Evolutionary conservation across 2,329 filamentous ascomycete species (phyloP).

Genomic region (Stemphylium vesicarium): DNA sequence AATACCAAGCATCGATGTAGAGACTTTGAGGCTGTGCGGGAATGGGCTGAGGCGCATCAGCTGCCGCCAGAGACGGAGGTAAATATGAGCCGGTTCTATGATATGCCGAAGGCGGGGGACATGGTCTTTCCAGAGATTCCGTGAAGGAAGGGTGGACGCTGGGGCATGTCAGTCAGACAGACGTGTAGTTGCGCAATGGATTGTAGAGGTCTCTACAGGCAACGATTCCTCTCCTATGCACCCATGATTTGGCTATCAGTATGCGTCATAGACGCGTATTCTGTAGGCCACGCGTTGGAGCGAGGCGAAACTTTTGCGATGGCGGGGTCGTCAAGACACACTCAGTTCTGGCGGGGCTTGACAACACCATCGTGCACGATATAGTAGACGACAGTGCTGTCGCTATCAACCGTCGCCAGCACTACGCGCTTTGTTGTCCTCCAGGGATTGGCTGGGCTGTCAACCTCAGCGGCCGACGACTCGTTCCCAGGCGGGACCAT

Average conservation of each 20-base stretch:
- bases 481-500: slow-evolving; percentile 51
- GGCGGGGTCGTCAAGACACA: neutral
- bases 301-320: too few relatives aligned
- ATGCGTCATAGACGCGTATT: too few relatives aligned
- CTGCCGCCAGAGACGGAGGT: slow-evolving; percentile 50
- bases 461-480: slow-evolving; percentile 12
- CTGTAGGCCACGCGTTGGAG: too few relatives aligned
- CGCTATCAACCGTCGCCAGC: slow-evolving; percentile 76
- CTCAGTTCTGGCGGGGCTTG: slow-evolving; percentile 80
- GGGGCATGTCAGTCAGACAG: slow-evolving; percentile 12
- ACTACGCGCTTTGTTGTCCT: slow-evolving; percentile 68
- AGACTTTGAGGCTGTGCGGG: slow-evolving; percentile 60
- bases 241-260: neutral
- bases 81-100: slow-evolving; percentile 52
- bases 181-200: neutral
- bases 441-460: slow-evolving; percentile 47
- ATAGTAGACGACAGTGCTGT: slow-evolving; percentile 86
- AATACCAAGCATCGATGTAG: slow-evolving; percentile 66
- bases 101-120: slow-evolving; percentile 47
- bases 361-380: slow-evolving; percentile 86
- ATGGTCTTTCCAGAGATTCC: slow-evolving; percentile 38
- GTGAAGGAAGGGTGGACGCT: slow-evolving; percentile 20
- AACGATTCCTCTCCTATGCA: neutral
- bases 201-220: slow-evolving; percentile 5
- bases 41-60: slow-evolving; percentile 63